Conservation (phyloP, 2,329 filamentous ascomycete species). For the Rhynchosporium secalis region DNA sequence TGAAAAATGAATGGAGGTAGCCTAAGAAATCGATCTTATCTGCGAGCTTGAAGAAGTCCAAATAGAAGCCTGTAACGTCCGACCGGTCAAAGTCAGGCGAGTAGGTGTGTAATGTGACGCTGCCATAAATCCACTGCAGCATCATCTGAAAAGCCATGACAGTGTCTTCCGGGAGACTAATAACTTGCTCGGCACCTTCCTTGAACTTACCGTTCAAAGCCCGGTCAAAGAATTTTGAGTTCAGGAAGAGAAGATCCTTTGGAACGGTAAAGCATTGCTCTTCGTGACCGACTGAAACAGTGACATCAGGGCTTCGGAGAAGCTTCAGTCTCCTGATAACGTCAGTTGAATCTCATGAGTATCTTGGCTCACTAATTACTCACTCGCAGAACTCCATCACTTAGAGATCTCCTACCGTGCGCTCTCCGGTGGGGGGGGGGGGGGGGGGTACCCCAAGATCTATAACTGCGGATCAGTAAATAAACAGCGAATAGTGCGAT, state of each 20-base stretch:
- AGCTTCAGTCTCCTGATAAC: slow-evolving; percentile 10
- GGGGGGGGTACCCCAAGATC: too few species aligned
- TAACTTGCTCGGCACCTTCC: slow-evolving; percentile 15
- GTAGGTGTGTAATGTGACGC: neutral
- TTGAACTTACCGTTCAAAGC: slow-evolving; percentile 25
- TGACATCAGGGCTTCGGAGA: slow-evolving; percentile 12
- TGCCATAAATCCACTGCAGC: slow-evolving; percentile 16
- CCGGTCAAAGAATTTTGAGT: slow-evolving; percentile 23
- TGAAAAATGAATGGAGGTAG: slow-evolving; percentile 6
- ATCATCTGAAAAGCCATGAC: neutral
- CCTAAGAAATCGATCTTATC: slow-evolving; percentile 20
- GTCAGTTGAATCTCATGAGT: neutral
- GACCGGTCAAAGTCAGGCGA: neutral
- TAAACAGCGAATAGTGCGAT: too few species aligned
- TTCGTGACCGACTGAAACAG: slow-evolving; percentile 11
- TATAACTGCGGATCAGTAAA: too few species aligned
- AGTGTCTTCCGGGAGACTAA: slow-evolving; percentile 1
- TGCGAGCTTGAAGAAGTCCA: slow-evolving; percentile 20
- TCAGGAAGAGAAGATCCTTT: slow-evolving; percentile 21
- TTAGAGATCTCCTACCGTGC: neutral
- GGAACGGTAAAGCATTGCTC: slow-evolving; percentile 11
- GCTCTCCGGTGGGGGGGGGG: neutral
- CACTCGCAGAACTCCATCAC: slow-evolving; percentile 1
- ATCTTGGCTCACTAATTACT: neutral
- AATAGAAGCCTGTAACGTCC: neutral